Evolutionary conservation across 2,329 filamentous ascomycete species (phyloP), one percentile per base, ranked within the genome.

Genomic region (Tolypocladium album): DNA sequence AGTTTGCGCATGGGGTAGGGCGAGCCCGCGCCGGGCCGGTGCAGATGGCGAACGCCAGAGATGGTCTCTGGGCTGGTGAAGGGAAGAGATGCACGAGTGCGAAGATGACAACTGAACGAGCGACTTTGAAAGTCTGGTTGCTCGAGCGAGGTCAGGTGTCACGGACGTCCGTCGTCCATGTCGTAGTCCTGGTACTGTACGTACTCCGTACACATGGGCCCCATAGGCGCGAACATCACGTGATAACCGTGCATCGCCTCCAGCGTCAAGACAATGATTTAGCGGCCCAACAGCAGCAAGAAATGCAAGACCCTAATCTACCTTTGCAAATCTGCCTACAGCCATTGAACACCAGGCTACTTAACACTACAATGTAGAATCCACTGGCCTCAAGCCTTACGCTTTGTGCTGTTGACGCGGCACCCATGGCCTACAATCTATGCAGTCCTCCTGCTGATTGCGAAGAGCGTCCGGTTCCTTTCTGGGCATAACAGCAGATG

Each of bases 1-100:
- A 61, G 42, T 56, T 53, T 53, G 45, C 38, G 15, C 15, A 39
- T 42, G 56, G 59, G 59, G 52, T 22, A 55, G 31, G 56, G 56
- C 56, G 56, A 20, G 56, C 40, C 58, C 58, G 58, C 39, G 57
- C 58, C 56, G 55, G 31, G 59, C 13, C 58, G 60, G 62, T 59
- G 60, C 45, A 62, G 59, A 45, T 24, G 27, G 22, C 36, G 15
- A 22, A 55, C 13, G 55, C 50, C 34, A 60, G 56, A 56, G 59
- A 52, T 11, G 8, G 3, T n/a, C 47, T 12, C 31, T 22, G 50
- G 31, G 50, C 17, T 20, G 31, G n/a, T 53, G 31, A 15, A 15
- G 17, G 31, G 13, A 20, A 34, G 11, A 53, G 9, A n/a, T 20
- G 11, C 12, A 9, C 5, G 31, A 36, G 50, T 20, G 4, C 47